phyloP scores from a whole-genome alignment of 371 early-diverging fungal genomes.

The Entomophthora muscae region DNA sequence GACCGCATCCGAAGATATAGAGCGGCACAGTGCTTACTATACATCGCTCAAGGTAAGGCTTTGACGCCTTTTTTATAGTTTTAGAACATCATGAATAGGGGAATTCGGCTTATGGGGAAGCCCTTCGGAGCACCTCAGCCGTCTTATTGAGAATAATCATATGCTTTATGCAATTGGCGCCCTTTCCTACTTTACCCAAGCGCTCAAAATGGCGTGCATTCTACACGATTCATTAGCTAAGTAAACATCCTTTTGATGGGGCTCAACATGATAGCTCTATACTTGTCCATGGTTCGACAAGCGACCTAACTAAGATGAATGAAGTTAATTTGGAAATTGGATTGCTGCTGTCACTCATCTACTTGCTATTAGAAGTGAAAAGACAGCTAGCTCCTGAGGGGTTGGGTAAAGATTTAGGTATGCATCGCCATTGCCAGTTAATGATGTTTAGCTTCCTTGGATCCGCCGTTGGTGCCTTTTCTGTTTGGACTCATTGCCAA shows the following conservation, averaged over 20 bases:
- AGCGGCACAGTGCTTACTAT: neutral
- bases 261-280: neutral
- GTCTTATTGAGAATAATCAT: neutral
- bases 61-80: too few species aligned
- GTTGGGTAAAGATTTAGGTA: neutral
- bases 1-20: neutral
- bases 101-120: neutral
- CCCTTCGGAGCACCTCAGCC: neutral
- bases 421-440: neutral
- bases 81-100: neutral
- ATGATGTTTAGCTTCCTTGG: neutral
- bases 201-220: neutral
- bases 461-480: neutral
- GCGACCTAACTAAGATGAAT: neutral
- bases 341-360: neutral
- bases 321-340: constrained; percentile 6
- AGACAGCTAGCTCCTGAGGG: neutral
- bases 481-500: constrained; percentile 1
- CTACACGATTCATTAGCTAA: neutral
- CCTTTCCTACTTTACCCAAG: neutral
- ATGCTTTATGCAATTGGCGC: neutral
- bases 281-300: neutral
- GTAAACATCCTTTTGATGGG: neutral
- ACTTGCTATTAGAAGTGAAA: constrained; percentile 4
- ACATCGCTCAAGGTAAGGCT: constrained; percentile 4